These are phyloP conservation scores for Penicillium sp. DNA, from an alignment of 2,329 filamentous ascomycete genomes.

Conservation along the genomic window DNA sequence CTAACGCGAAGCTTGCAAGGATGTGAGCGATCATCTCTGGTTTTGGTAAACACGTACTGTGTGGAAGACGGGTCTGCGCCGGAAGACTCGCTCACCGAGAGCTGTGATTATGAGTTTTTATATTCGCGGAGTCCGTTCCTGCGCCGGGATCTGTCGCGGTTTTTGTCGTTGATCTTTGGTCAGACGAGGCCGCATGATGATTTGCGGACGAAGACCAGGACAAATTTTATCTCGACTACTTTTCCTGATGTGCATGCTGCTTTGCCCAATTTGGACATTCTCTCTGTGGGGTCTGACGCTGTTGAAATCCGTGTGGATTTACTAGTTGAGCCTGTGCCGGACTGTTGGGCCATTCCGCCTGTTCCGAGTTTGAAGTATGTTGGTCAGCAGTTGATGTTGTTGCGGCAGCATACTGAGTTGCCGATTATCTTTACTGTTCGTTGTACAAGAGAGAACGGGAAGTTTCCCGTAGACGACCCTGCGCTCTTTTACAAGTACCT, in stretches of 20 bases:
- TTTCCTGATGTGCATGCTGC: slow-evolving; percentile 82
- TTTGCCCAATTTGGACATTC: slow-evolving; percentile 78
- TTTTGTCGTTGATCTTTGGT: slow-evolving; percentile 74
- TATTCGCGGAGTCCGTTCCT: slow-evolving; percentile 72
- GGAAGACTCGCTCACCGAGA: slow-evolving; percentile 62
- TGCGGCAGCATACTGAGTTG: slow-evolving; percentile 78
- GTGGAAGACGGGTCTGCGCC: slow-evolving; percentile 68
- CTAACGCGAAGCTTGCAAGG: slow-evolving; percentile 58
- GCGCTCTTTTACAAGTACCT: slow-evolving; percentile 73
- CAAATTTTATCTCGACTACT: slow-evolving; percentile 82
- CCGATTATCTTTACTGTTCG: slow-evolving; percentile 89
- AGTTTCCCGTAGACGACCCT: slow-evolving; percentile 79
- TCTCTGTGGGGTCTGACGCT: slow-evolving; percentile 82
- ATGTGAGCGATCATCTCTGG: slow-evolving; percentile 59
- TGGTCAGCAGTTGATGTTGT: slow-evolving; percentile 78
- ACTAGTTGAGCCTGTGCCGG: slow-evolving; percentile 64
- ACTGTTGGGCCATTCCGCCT: slow-evolving; percentile 53
- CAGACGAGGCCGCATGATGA: slow-evolving; percentile 76
- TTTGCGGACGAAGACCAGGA: slow-evolving; percentile 67
- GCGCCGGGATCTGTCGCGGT: slow-evolving; percentile 72
- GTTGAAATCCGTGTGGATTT: slow-evolving; percentile 83
- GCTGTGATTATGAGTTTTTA: slow-evolving; percentile 82
- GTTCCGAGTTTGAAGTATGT: slow-evolving; percentile 81
- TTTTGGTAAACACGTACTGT: slow-evolving; percentile 74
- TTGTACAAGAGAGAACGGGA: slow-evolving; percentile 77